Base-by-base conservation (phyloP, 768 basidiomycete species). In the Gloeophyllum trabeum region DNA sequence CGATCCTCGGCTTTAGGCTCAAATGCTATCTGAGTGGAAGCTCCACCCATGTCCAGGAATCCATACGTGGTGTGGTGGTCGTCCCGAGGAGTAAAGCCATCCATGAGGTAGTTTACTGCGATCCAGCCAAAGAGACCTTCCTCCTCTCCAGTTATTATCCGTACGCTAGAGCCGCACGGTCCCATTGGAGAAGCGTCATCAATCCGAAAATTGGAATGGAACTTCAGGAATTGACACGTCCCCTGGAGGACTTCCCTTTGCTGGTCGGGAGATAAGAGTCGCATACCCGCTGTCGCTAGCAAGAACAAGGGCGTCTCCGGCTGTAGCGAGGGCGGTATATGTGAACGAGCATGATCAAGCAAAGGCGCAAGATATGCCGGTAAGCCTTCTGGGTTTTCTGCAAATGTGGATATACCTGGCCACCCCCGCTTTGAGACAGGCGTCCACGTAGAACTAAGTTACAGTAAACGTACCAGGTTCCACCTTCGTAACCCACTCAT, bases 51-150 rank as follows among this genome's bases (percentile, higher is more conserved):
- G 58, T 99, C 96, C 49, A 99, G 68, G 60, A 99, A 99, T 4
- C 96, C 96, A 54, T 90, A 98, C 3, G 94, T 97, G 16, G 89
- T 88, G 39, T 70, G 73, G 56, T 76, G 70, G 40, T 72, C 56
- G 41, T 59, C 64, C 0, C 61, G 59, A 6, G 70, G 70, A 1
- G 67, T 68, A 54, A 99, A 99, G 1, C 93, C 94, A 54, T 98
- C 87, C 89, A 97, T 93, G 39, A 98, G 79, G 59, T 99, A 98
- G 61, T 98, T 99, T 52, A 98, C 91, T 0, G 93, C 92, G 43
- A 99, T 91, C 96, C 96, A 99, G 0, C 96, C 96, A 61, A 92
- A 98, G 34, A 98, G 65, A 0, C 96, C 96, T 56, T 99, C 96
- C 61, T 99, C 96, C 61, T 98, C 93, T 45, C 96, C 96, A 3